Evolutionary conservation across 805 yeast species (phyloP), one percentile per base, ranked within the genome.

Genomic region (Kuraishia ogatae): DNA sequence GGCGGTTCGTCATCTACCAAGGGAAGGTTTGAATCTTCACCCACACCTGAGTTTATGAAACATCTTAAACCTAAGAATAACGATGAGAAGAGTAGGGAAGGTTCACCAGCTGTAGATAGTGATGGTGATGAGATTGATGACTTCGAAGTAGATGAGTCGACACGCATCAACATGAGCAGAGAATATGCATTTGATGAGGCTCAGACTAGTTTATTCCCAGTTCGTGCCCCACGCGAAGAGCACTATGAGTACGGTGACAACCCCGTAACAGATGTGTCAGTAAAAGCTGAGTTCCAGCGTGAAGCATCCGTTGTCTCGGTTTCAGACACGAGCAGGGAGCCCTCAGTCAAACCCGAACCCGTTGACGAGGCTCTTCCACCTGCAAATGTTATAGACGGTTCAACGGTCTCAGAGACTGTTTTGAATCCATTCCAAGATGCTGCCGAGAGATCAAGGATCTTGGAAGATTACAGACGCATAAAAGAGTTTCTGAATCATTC

Each of bases 171-270:
- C 66, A 83, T 86, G 87, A 83, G 82, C 55, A 77, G 78, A 62
- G 85, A 79, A 52, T 82, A 82, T 59, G 71, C 70, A 28, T 75
- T 80, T 60, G 79, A 74, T 22, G 81, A 72, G 24, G 73, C 70
- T n/a, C 85, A 81, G 54, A 75, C 83, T 0, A 77, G 73, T 20
- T 66, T 85, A 35, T 85, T 87, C 72, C 93, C 93, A 0, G 84
- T 87, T 3, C 78, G 91, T 61, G 89, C 93, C 1, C 74, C 74
- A 10, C 76, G 90, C 67, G 70, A 73, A 11, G 77, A 74, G 35
- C 77, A 73, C 54, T 71, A 68, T 43, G 77, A 66, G 43, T 63
- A 62, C 35, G 71, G 70, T 1, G 71, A 67, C 52, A 66, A 60
- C 46, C 58, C 65, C 2, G 50, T 56, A 17, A 26, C 29, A 2